A percentile compares a stretch with the other conserved stretches of the same genome.
Evolutionary conservation across 257 asterid species (phyloP).

Genomic region (Salvia splendens): DNA sequence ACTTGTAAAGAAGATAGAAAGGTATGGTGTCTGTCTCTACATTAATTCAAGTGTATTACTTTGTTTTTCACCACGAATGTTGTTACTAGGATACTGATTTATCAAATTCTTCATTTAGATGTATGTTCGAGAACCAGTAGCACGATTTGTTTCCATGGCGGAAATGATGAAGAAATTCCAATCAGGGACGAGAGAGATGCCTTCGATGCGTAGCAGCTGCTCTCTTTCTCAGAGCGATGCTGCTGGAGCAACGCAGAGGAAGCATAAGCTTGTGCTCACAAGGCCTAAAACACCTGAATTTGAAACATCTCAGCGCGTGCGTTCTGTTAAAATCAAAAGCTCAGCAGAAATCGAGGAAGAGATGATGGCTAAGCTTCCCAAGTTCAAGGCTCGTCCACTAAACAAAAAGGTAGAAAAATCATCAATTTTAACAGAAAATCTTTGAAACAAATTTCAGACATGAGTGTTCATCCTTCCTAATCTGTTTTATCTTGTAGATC

Average conservation of each 20-base stretch:
- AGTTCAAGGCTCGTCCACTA: constrained; percentile 86
- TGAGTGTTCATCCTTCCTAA: background rate
- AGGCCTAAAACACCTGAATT: constrained; percentile 93
- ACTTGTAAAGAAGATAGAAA: constrained; percentile 66
- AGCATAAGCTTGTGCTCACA: constrained; percentile 75
- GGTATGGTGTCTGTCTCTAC: constrained; percentile 35
- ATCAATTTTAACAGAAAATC: background rate
- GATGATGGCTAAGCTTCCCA: constrained; percentile 89
- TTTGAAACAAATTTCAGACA: background rate
- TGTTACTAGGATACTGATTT: constrained; percentile 15
- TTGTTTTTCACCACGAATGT: background rate
- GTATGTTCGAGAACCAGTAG: constrained; percentile 70
- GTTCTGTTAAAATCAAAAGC: constrained; percentile 69
- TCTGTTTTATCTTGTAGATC: constrained; percentile 42
- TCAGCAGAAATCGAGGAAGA: constrained; percentile 90
- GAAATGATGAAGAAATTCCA: constrained; percentile 90
- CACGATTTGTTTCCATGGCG: constrained; percentile 81
- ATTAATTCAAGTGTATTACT: background rate
- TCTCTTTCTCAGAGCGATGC: constrained; percentile 51
- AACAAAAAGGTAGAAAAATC: constrained; percentile 65
- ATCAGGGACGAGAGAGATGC: constrained; percentile 71
- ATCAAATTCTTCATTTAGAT: constrained; percentile 43
- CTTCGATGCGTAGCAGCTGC: constrained; percentile 41
- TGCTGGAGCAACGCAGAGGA: constrained; percentile 45
- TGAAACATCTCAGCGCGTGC: constrained; percentile 83